Conservation (phyloP, 352 stramenopile genomes). For the Globisporangium acanthophoron region DNA sequence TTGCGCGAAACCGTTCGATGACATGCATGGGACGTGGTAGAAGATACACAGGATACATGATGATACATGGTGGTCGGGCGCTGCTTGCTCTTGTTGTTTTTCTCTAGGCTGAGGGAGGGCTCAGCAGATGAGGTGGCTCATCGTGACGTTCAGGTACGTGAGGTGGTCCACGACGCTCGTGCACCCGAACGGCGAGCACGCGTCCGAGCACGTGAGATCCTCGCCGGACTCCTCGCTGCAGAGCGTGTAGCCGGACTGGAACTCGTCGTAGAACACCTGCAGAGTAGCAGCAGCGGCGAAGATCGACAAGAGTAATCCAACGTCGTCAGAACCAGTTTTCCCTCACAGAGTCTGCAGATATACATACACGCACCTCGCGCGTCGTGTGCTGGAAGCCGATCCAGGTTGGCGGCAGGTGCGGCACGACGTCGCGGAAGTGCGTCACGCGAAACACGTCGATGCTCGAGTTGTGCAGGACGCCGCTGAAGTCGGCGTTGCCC, state of each 20-base stretch:
- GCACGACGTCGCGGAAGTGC: constrained; percentile 73
- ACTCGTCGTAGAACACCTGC: constrained; percentile 82
- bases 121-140: constrained; percentile 85
- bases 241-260: constrained; percentile 49
- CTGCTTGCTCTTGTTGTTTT: neutral
- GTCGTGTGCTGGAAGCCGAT: constrained; percentile 71
- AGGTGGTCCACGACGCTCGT: constrained; percentile 83
- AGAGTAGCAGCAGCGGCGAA: neutral
- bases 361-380: constrained; percentile 43
- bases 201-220: constrained; percentile 60
- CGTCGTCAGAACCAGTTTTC: too few species aligned
- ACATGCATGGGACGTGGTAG: too few species aligned
- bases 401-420: constrained; percentile 71
- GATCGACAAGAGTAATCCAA: neutral
- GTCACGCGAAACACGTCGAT: constrained; percentile 70
- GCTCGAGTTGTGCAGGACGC: constrained; percentile 38
- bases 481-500: constrained; percentile 63
- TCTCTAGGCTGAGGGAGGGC: neutral
- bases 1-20: too few species aligned
- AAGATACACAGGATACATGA: too few species aligned
- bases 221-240: constrained; percentile 58
- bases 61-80: neutral
- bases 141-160: constrained; percentile 85
- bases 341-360: neutral
- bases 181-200: constrained; percentile 69